Conservation (phyloP, 2,329 filamentous ascomycete genomes). For the Chalaropsis ovoidea region DNA sequence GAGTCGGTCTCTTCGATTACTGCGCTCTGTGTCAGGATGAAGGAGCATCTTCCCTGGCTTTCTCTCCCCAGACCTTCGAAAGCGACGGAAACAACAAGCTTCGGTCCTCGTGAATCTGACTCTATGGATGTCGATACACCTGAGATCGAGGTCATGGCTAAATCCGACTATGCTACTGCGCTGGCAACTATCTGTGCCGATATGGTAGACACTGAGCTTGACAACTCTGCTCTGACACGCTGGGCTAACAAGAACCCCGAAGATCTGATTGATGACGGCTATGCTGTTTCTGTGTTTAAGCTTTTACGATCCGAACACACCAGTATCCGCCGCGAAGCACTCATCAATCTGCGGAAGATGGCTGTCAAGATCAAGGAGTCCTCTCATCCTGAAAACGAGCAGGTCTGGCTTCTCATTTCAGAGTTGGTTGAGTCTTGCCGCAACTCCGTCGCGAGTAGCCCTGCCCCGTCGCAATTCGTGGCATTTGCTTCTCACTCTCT, state of each 20-base stretch:
- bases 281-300: conserved; percentile 57
- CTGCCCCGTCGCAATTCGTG: conserved; percentile 63
- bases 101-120: neutral
- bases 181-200: conserved; percentile 13
- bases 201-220: conserved; percentile 33
- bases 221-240: conserved; percentile 45
- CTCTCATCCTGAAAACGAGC: conserved; percentile 62
- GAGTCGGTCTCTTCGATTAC: conserved; percentile 34
- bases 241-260: conserved; percentile 72
- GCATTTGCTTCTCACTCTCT: conserved; percentile 64
- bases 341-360: conserved; percentile 57
- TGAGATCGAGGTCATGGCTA: neutral
- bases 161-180: conserved; percentile 13
- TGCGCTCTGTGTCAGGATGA: conserved; percentile 31
- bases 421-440: conserved; percentile 69
- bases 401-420: conserved; percentile 67
- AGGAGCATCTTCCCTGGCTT: conserved; percentile 30
- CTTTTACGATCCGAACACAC: conserved; percentile 65
- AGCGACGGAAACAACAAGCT: neutral
- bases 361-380: conserved; percentile 55
- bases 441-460: conserved; percentile 42
- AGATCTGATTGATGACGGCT: conserved; percentile 67
- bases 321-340: conserved; percentile 69
- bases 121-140: conserved; percentile 17
- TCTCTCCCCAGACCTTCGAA: conserved; percentile 17